These are phyloP conservation scores for Nakataea oryzae DNA, from an alignment of 2,329 filamentous ascomycete genomes.

Conservation along the genomic window DNA sequence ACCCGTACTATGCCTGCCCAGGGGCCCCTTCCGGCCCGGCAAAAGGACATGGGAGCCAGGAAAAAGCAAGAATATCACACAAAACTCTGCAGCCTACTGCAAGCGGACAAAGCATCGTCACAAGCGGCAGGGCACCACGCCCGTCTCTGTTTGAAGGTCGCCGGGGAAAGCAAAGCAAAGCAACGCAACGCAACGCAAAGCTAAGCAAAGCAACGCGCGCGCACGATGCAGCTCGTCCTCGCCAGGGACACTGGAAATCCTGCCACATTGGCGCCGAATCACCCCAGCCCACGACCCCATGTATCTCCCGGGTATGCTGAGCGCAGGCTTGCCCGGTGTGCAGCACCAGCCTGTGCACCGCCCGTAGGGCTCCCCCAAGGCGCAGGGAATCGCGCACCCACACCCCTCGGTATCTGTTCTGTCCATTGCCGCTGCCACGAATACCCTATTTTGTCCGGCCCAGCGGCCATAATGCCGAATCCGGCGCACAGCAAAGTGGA, in stretches of 20 bases:
- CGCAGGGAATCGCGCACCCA: no score
- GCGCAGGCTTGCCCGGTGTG: background rate
- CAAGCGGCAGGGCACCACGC: background rate
- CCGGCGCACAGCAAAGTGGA: background rate
- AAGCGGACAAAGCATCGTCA: background rate
- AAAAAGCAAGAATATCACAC: background rate
- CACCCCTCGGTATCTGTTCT: background rate
- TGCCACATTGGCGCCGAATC: background rate
- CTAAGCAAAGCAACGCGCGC: background rate
- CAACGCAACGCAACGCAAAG: no score
- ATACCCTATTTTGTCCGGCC: background rate
- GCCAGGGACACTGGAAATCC: background rate
- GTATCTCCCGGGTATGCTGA: background rate
- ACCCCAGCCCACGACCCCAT: background rate
- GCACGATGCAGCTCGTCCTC: background rate
- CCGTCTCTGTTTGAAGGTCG: background rate
- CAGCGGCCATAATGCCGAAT: background rate
- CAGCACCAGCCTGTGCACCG: background rate
- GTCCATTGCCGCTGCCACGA: background rate
- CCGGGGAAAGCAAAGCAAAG: background rate
- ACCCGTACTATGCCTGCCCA: background rate
- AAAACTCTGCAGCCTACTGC: background rate
- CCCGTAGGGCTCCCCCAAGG: background rate
- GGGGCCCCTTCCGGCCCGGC: no score
- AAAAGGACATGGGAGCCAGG: background rate